Percentiles rank a stretch among this genome's conserved stretches.
phyloP scores from a whole-genome alignment of 2,329 filamentous ascomycete genomes.

The Madurella mycetomatis region DNA sequence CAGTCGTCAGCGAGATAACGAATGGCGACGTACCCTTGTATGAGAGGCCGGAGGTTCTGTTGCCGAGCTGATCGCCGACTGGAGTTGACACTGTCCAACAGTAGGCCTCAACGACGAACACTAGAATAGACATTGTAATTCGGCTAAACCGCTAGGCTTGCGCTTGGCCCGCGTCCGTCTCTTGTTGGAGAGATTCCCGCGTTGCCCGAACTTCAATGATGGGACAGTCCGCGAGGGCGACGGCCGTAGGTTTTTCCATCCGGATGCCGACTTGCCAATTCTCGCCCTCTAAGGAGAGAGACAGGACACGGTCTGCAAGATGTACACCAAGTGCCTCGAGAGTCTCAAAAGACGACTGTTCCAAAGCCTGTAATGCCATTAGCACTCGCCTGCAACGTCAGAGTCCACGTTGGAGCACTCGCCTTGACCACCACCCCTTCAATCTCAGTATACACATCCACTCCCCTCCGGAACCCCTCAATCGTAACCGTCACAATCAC shows the following conservation, averaged over 20 bases:
- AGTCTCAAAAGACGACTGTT: conserved; percentile 56
- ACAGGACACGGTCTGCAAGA: conserved; percentile 43
- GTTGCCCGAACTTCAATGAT: conserved; percentile 53
- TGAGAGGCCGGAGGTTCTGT: conserved; percentile 32
- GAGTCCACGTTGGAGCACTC: conserved; percentile 26
- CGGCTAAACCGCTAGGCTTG: not conserved
- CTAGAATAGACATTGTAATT: not conserved
- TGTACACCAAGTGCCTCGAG: conserved; percentile 56
- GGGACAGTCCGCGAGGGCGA: conserved; percentile 67
- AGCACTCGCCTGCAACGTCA: conserved; percentile 4
- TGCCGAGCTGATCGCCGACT: not conserved
- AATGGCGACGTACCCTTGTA: conserved; percentile 66
- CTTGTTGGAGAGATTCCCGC: not conserved
- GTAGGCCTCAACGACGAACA: not conserved
- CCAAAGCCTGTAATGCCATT: conserved; percentile 42
- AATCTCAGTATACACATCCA: conserved; percentile 51
- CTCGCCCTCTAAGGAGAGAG: conserved; percentile 33
- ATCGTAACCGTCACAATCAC: conserved; percentile 60
- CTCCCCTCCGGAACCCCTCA: conserved; percentile 43
- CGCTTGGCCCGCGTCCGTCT: not conserved
- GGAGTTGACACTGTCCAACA: not conserved
- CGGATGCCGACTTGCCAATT: conserved; percentile 54
- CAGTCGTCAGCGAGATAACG: conserved; percentile 67
- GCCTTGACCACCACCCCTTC: conserved; percentile 62
- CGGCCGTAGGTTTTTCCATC: conserved; percentile 69